These are phyloP conservation scores for Purpureocillium lavendulum DNA, from an alignment of 2,329 filamentous ascomycete genomes.

Conservation along the genomic window DNA sequence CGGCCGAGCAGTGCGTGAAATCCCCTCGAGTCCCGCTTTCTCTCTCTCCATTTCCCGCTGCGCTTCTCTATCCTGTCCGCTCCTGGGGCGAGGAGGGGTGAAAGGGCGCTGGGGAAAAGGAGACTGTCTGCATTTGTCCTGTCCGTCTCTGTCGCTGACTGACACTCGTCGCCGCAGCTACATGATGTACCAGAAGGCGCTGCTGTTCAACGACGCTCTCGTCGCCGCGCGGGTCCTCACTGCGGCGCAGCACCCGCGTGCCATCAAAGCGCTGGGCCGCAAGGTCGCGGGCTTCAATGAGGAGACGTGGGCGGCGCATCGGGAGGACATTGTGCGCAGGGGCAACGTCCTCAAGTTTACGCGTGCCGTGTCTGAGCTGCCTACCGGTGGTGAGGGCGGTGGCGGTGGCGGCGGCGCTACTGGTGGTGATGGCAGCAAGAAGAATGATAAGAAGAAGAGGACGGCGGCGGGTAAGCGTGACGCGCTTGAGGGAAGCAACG, in stretches of 20 bases:
- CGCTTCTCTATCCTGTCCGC: too few relatives aligned
- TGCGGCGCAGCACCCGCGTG: constrained; percentile 30
- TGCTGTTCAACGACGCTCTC: constrained; percentile 36
- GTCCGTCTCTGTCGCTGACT: too few relatives aligned
- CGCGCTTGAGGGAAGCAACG: too few relatives aligned
- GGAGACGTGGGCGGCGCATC: constrained; percentile 39
- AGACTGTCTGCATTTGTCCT: too few relatives aligned
- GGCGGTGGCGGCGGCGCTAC: constrained; percentile 12
- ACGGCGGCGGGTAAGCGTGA: too few relatives aligned
- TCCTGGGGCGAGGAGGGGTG: too few relatives aligned
- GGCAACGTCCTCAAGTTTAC: constrained; percentile 55
- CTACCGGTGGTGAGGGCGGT: constrained; percentile 10
- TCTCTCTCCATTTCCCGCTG: too few relatives aligned
- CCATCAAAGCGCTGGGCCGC: constrained; percentile 47
- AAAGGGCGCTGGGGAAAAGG: too few relatives aligned
- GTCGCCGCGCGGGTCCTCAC: constrained; percentile 40
- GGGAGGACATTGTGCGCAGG: constrained; percentile 45
- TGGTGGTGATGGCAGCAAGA: too few relatives aligned
- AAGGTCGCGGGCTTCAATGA: constrained; percentile 44
- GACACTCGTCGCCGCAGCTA: too few relatives aligned
- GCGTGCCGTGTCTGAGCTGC: constrained; percentile 19
- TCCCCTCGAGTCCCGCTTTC: neutral
- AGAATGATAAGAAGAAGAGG: too few relatives aligned
- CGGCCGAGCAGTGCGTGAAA: constrained; percentile 39
- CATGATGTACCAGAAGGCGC: constrained; percentile 47